A percentile compares a stretch with the other conserved stretches of the same genome.
phyloP scores from a whole-genome alignment of 2,329 filamentous ascomycete genomes.

The Neofusicoccum kwambonambiense region DNA sequence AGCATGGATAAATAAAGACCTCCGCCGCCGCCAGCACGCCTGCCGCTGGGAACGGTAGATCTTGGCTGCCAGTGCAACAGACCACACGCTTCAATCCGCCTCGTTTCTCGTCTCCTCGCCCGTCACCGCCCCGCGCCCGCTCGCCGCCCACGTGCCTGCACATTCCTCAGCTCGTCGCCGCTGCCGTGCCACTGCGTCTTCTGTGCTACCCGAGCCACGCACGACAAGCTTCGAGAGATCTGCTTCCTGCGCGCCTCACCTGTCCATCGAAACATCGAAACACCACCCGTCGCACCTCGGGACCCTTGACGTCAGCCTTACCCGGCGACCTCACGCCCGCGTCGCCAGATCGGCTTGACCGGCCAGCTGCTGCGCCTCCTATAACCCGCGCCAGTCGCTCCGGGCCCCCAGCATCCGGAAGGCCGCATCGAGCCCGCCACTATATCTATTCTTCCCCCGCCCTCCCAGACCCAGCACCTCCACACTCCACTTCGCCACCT shows the following conservation, averaged over 20 bases:
- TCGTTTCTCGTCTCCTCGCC: not conserved
- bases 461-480: not conserved
- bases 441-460: not conserved
- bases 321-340: not conserved
- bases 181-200: not conserved
- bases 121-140: not conserved
- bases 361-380: not conserved
- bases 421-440: not conserved
- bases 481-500: not conserved
- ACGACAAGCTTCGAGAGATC: slow-evolving; percentile 10
- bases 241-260: not conserved
- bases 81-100: not conserved
- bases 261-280: slow-evolving; percentile 15
- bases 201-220: slow-evolving; percentile 15
- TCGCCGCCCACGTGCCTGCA: not conserved
- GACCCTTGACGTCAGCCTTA: slow-evolving; percentile 18
- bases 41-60: not conserved
- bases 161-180: slow-evolving; percentile 3
- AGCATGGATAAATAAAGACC: slow-evolving; percentile 16
- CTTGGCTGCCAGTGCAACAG: not conserved
- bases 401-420: not conserved
- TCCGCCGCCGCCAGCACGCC: not conserved
- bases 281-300: slow-evolving; percentile 5
- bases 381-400: not conserved
- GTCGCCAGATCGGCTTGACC: not conserved